These are phyloP conservation scores for Penicillium crystallinum DNA, from an alignment of 495 filamentous ascomycete genomes.

Conservation along the genomic window DNA sequence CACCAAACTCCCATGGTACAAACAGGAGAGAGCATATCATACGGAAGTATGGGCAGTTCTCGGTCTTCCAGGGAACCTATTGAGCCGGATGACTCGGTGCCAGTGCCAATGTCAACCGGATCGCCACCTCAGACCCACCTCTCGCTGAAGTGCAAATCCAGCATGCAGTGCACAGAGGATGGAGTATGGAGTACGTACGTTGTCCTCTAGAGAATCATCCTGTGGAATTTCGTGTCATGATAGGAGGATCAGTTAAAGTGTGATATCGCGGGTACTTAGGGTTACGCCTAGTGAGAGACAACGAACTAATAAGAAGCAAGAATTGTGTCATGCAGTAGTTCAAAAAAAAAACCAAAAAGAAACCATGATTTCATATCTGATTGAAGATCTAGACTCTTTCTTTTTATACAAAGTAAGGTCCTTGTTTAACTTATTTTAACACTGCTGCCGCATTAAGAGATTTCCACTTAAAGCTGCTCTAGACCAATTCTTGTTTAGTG, in stretches of 20 bases:
- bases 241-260: background rate
- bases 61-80: background rate
- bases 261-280: background rate
- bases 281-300: background rate
- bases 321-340: background rate
- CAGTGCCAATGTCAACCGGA: background rate
- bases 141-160: background rate
- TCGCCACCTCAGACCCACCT: slow-evolving; percentile 6
- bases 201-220: slow-evolving; percentile 1
- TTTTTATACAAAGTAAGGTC: background rate
- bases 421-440: background rate
- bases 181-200: background rate
- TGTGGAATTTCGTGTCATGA: background rate
- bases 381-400: background rate
- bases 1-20: background rate
- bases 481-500: background rate
- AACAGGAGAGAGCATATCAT: too few species aligned
- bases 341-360: too few species aligned
- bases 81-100: background rate
- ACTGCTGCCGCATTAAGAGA: background rate
- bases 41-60: background rate
- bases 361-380: slow-evolving; percentile 1
- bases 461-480: background rate
- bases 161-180: too few species aligned
- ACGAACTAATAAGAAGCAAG: background rate